Base-by-base conservation (phyloP, 371 early-diverging fungal genomes). In the Syncephalastrum sp. region DNA sequence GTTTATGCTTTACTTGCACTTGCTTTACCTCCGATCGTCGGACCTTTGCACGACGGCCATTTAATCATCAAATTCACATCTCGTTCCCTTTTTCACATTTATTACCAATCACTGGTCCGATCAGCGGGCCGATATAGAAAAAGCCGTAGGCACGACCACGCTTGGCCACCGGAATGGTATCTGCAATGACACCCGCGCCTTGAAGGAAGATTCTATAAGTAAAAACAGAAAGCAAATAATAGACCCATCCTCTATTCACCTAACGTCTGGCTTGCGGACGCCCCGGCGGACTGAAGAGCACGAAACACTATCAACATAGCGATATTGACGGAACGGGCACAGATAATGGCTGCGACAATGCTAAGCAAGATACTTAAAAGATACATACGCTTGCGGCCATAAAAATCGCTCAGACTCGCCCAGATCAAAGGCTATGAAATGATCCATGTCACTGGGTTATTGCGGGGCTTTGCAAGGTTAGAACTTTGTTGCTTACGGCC, bases 331-430 rank as follows among this genome's bases (percentile, higher is more conserved):
- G 89, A 74, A 5, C 82, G 53, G 14, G 83, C 85, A 49, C 85
- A 85, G 0, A 85, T 74, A 13, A 91, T 53, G 42, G 83, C 81
- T n/a, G 84, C 86, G 0, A 79, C 46, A 5, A 74, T 65, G 55
- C 75, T 82, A 5, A 89, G 66, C 4, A 77, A 15, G 29, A 81
- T 69, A 24, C 85, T 87, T 4, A 53, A n/a, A 3, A 86, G 58
- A 56, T 87, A 87, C n/a, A 80, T 72, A 44, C 82, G 79, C 27
- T 89, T 79, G 50, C 74, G 57, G 1, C 85, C 84, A 54, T 75
- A 79, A 0, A 47, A 47, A 57, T 91, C 91, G 1, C 86, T 82
- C 42, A 86, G 53, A n/a, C 77, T 78, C 15, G 85, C 87, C 84
- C 84, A 88, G 15, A 86, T 53, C 3, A 91, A 27, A 16, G 83